Evolutionary conservation across 805 yeast genomes (phyloP).

Genomic region (Kuraishia ogatae): DNA sequence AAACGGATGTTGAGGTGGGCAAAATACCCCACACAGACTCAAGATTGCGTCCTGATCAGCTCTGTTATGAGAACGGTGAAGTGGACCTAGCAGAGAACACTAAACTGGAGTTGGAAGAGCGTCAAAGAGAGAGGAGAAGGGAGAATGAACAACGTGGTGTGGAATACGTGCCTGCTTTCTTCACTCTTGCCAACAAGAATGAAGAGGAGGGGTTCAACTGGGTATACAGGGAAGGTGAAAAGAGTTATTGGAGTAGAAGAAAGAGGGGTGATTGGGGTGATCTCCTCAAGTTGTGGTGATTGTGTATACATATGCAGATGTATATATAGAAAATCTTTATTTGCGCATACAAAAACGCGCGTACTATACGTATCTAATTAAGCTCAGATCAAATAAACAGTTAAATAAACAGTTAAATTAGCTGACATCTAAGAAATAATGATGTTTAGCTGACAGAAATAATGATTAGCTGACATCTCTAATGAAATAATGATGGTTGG

Average conservation of each 20-base stretch:
- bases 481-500: background rate
- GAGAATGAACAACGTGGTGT: slow-evolving; percentile 35
- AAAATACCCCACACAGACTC: slow-evolving; percentile 80
- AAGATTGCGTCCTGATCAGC: slow-evolving; percentile 81
- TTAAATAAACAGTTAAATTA: no score
- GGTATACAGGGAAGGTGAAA: slow-evolving; percentile 46
- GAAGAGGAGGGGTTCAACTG: slow-evolving; percentile 33
- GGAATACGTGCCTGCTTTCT: slow-evolving; percentile 53
- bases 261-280: slow-evolving; percentile 53
- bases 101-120: slow-evolving; percentile 66
- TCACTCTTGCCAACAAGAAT: slow-evolving; percentile 33
- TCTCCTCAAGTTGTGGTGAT: slow-evolving; percentile 48
- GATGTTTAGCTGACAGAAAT: no score
- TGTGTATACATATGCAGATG: no score
- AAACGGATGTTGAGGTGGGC: slow-evolving; percentile 61
- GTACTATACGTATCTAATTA: no score
- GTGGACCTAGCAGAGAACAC: slow-evolving; percentile 62
- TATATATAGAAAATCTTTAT: no score
- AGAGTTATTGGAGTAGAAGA: slow-evolving; percentile 77
- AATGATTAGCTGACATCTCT: no score
- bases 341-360: no score
- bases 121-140: slow-evolving; percentile 71
- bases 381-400: no score
- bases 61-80: slow-evolving; percentile 59
- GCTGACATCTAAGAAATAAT: no score